Evolutionary conservation across 2,329 filamentous ascomycete species (phyloP).

Genomic region (Endocalyx cinctus): DNA sequence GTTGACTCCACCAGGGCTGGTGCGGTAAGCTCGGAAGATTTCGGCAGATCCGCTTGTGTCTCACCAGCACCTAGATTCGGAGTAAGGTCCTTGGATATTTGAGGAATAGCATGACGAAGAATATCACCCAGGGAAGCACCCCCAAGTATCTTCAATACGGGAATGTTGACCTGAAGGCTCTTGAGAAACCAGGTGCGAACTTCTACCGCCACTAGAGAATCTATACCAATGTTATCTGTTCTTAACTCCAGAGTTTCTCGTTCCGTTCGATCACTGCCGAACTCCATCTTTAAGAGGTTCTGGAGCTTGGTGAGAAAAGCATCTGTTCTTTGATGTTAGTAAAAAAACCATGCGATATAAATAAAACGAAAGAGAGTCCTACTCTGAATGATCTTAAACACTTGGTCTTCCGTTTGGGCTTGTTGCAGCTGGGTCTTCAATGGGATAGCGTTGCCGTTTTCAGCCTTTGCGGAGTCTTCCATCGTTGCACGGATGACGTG

Average conservation of each 20-base stretch:
- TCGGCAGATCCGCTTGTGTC: neutral
- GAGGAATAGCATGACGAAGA: neutral
- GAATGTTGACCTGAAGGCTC: conserved; percentile 10
- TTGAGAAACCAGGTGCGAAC: conserved; percentile 13
- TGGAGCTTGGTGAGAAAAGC: neutral
- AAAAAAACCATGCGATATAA: no score
- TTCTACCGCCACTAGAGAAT: conserved; percentile 12
- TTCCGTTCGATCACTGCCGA: no score
- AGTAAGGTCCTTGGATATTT: neutral
- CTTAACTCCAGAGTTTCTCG: no score
- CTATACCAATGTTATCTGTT: no score
- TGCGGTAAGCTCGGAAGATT: neutral
- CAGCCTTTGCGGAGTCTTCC: neutral
- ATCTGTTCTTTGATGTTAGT: neutral
- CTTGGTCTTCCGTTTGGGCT: no score
- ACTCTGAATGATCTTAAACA: no score
- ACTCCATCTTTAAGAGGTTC: neutral
- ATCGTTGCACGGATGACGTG: conserved; percentile 1
- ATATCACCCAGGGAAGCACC: conserved; percentile 8
- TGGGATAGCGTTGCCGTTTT: neutral
- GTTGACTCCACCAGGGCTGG: no score
- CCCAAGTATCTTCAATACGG: conserved; percentile 12
- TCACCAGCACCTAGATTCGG: neutral
- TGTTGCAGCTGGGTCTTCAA: no score
- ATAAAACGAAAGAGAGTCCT: no score